Percentiles rank a stretch among this genome's conserved stretches.
phyloP scores from a whole-genome alignment of 331 rosid species.

The Arachis monticola region DNA sequence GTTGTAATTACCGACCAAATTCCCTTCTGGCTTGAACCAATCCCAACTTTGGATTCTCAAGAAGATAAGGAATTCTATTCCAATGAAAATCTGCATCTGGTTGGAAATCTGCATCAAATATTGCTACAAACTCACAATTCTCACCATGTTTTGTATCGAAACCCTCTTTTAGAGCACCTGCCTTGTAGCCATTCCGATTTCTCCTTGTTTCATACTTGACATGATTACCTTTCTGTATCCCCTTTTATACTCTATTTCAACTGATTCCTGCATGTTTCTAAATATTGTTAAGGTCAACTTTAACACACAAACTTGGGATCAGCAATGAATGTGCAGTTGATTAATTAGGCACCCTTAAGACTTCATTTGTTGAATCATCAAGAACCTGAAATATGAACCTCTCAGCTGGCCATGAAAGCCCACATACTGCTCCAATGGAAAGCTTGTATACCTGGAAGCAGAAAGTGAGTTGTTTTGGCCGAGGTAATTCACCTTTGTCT shows the following conservation, averaged over 20 bases:
- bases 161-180: slow-evolving; percentile 64
- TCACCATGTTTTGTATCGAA: slow-evolving; percentile 56
- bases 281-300: slow-evolving; percentile 25
- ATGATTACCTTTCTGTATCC: slow-evolving; percentile 59
- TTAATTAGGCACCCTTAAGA: slow-evolving; percentile 48
- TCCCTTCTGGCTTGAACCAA: slow-evolving; percentile 69
- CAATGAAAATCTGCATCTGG: slow-evolving; percentile 62
- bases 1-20: slow-evolving; percentile 50
- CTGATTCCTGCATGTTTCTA: slow-evolving; percentile 53
- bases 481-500: slow-evolving; percentile 35
- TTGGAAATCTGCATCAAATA: slow-evolving; percentile 68
- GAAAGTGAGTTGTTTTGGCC: slow-evolving; percentile 14
- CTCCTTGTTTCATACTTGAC: slow-evolving; percentile 56
- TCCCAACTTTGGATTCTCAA: slow-evolving; percentile 60
- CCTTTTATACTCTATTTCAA: slow-evolving; percentile 54
- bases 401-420: slow-evolving; percentile 62
- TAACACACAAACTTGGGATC: neutral
- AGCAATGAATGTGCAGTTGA: slow-evolving; percentile 25
- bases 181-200: slow-evolving; percentile 64
- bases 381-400: slow-evolving; percentile 61
- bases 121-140: slow-evolving; percentile 57
- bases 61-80: slow-evolving; percentile 59
- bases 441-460: slow-evolving; percentile 63
- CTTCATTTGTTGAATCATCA: slow-evolving; percentile 65
- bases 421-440: slow-evolving; percentile 62